Evolutionary conservation across 495 filamentous ascomycete genomes (phyloP).

Genomic region (Penicillium pancosmium): DNA sequence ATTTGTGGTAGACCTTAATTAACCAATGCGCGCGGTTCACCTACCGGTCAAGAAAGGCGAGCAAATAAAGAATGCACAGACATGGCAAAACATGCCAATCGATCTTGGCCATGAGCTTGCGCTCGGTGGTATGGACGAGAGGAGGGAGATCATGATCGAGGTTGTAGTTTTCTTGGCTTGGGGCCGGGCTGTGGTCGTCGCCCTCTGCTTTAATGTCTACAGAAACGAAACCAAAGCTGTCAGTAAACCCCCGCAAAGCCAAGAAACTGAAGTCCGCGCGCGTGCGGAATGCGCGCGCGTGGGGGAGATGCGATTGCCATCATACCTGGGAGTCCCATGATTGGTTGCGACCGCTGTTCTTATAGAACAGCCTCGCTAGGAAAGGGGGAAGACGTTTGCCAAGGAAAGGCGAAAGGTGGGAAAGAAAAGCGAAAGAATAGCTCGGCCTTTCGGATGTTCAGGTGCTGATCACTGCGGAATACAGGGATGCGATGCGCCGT

Average conservation of each 20-base stretch:
- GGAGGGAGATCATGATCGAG: conserved; percentile 31
- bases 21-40: conserved; percentile 8
- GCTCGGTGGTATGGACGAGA: conserved; percentile 63
- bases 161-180: conserved; percentile 5
- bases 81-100: conserved; percentile 82
- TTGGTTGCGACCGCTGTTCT: conserved; percentile 9
- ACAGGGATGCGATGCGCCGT: conserved; percentile 17
- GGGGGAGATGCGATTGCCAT: neutral
- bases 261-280: neutral
- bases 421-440: neutral
- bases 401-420: neutral
- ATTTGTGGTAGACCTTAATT: too few relatives aligned
- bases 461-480: conserved; percentile 19
- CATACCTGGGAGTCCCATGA: conserved; percentile 25
- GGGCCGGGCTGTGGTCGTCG: conserved; percentile 34
- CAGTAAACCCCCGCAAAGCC: conserved; percentile 1
- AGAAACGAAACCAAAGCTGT: neutral
- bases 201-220: conserved; percentile 20
- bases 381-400: neutral
- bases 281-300: neutral
- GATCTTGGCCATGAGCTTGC: conserved; percentile 71
- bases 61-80: conserved; percentile 78
- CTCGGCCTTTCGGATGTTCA: conserved; percentile 6
- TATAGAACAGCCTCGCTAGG: neutral
- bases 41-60: conserved; percentile 85